Percentiles rank a stretch among this genome's conserved stretches.
phyloP scores from a whole-genome alignment of 768 basidiomycete species.

The Suillus bovinus region DNA sequence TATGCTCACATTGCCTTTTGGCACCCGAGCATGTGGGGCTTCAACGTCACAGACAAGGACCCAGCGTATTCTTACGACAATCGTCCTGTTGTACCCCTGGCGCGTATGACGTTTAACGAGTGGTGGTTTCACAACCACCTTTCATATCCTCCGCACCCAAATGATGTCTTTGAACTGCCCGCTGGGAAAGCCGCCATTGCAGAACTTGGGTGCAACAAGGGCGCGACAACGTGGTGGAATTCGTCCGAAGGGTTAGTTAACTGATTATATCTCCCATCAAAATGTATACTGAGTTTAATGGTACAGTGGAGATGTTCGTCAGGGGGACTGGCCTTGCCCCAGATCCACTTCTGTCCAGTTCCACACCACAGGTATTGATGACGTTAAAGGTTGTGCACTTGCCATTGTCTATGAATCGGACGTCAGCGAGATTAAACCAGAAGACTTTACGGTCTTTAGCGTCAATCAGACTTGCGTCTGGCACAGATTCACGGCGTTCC shows the following conservation, averaged over 20 bases:
- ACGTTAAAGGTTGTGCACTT: constrained; percentile 39
- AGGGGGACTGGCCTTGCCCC: constrained; percentile 26
- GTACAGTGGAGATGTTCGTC: constrained; percentile 24
- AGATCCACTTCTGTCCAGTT: constrained; percentile 18
- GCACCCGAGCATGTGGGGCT: constrained; percentile 39
- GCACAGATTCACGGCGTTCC: constrained; percentile 39
- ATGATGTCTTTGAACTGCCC: constrained; percentile 34
- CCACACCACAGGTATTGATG: constrained; percentile 32
- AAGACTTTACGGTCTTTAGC: constrained; percentile 44
- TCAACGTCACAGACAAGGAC: constrained; percentile 33
- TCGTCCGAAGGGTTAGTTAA: constrained; percentile 19
- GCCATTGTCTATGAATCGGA: constrained; percentile 47
- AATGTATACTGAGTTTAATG: not conserved
- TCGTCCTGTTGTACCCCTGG: constrained; percentile 38
- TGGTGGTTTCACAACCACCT: constrained; percentile 43
- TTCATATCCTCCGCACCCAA: constrained; percentile 29
- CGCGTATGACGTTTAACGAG: constrained; percentile 27
- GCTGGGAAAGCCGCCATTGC: constrained; percentile 23
- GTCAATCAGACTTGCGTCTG: constrained; percentile 47
- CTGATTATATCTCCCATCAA: not conserved
- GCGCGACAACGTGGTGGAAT: constrained; percentile 25
- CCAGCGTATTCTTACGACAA: constrained; percentile 32
- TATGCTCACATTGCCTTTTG: constrained; percentile 24
- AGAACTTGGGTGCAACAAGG: constrained; percentile 36
- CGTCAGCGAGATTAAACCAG: constrained; percentile 35